These are phyloP conservation scores for Quercus lobata DNA, from an alignment of 331 rosid species.

Conservation along the genomic window DNA sequence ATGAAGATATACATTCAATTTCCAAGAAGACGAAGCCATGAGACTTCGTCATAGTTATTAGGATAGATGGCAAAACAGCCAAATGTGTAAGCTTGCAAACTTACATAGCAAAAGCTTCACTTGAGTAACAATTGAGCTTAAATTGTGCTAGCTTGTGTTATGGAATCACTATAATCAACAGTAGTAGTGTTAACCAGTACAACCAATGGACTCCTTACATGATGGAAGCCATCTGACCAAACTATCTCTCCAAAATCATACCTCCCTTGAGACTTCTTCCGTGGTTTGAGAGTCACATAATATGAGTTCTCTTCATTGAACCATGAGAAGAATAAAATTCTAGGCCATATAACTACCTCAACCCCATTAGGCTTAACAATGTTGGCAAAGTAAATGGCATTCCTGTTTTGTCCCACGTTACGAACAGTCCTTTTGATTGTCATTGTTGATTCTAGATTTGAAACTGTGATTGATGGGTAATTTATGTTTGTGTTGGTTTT, in stretches of 20 bases:
- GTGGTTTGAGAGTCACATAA: slow-evolving; percentile 32
- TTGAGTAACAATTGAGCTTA: not conserved
- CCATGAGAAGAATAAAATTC: slow-evolving; percentile 40
- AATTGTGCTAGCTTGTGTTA: not conserved
- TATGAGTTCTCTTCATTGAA: slow-evolving; percentile 26
- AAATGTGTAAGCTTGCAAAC: not conserved
- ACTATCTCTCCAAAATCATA: slow-evolving; percentile 49
- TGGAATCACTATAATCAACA: not conserved
- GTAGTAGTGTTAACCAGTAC: slow-evolving; percentile 20
- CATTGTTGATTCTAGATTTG: slow-evolving; percentile 30
- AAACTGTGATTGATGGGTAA: slow-evolving; percentile 45
- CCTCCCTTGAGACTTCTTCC: slow-evolving; percentile 29
- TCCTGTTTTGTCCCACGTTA: slow-evolving; percentile 26
- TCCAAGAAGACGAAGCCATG: not conserved
- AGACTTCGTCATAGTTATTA: not conserved
- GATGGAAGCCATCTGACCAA: slow-evolving; percentile 50
- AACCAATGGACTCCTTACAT: slow-evolving; percentile 35
- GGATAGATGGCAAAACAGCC: not conserved
- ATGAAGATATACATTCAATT: no score
- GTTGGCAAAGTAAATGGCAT: slow-evolving; percentile 28
- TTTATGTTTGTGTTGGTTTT: slow-evolving; percentile 28
- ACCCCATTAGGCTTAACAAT: slow-evolving; percentile 38
- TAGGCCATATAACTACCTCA: slow-evolving; percentile 41
- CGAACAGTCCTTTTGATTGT: slow-evolving; percentile 43
- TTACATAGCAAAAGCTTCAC: not conserved